phyloP scores from a whole-genome alignment of 2,329 filamentous ascomycete species.

The Colletotrichum liaoningense region DNA sequence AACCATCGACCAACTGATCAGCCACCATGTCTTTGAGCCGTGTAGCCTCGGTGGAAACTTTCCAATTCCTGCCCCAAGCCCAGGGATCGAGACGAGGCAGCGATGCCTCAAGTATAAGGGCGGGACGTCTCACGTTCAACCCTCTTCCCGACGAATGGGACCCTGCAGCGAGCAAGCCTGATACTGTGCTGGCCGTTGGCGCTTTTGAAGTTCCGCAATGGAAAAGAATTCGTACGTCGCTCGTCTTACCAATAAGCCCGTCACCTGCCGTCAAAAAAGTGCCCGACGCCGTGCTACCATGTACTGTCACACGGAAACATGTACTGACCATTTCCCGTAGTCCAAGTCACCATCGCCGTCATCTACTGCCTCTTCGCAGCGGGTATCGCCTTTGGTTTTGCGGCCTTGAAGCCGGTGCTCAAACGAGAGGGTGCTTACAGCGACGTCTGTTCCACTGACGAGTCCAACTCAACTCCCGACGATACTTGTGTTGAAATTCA shows the following conservation, averaged over 20 bases:
- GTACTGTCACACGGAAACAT: background rate
- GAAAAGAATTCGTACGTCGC: conserved; percentile 62
- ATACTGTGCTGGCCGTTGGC: conserved; percentile 58
- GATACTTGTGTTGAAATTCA: conserved; percentile 66
- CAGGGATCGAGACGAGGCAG: conserved; percentile 54
- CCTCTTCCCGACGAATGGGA: conserved; percentile 65
- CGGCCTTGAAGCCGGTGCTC: conserved; percentile 84
- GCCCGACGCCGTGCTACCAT: background rate
- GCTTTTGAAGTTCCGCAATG: conserved; percentile 66
- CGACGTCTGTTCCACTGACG: conserved; percentile 63
- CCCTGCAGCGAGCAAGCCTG: conserved; percentile 51
- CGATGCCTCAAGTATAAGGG: conserved; percentile 57
- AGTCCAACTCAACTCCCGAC: conserved; percentile 38
- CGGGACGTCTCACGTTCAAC: conserved; percentile 65
- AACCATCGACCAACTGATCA: background rate
- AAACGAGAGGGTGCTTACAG: conserved; percentile 79
- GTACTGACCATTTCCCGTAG: conserved; percentile 38
- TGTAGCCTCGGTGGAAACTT: conserved; percentile 64
- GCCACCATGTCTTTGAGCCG: conserved; percentile 63
- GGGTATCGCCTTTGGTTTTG: conserved; percentile 86
- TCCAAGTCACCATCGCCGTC: conserved; percentile 51
- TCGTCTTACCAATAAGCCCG: background rate
- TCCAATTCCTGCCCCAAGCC: conserved; percentile 54
- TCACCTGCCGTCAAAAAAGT: background rate
- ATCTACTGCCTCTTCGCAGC: conserved; percentile 56